Percentiles rank a stretch among this genome's conserved stretches.
Evolutionary conservation across 768 basidiomycete genomes (phyloP).

Genomic region (Lentinula aciculospora): DNA sequence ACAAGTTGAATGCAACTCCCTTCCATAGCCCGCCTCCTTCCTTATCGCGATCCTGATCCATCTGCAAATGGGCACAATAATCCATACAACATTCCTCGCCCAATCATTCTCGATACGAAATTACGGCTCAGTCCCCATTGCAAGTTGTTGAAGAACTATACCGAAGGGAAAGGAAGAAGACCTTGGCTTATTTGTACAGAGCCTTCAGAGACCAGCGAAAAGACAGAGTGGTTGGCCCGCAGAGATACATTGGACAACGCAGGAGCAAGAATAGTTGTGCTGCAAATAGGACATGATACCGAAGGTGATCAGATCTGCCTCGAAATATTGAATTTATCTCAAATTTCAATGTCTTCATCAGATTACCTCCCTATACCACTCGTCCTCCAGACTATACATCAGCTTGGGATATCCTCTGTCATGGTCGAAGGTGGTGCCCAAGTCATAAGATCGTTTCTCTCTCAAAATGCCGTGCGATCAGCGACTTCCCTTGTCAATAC

Average conservation of each 20-base stretch:
- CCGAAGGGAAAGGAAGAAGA: conserved; percentile 49
- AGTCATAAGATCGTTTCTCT: conserved; percentile 73
- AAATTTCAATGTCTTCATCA: conserved; percentile 12
- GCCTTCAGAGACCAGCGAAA: conserved; percentile 10
- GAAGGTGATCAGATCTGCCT: not conserved
- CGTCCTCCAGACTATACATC: conserved; percentile 48
- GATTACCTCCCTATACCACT: conserved; percentile 37
- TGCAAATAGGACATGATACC: conserved; percentile 27
- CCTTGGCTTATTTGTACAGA: conserved; percentile 67
- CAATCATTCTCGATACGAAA: conserved; percentile 76
- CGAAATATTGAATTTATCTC: not conserved
- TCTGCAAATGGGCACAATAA: conserved; percentile 18
- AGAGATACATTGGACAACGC: conserved; percentile 45
- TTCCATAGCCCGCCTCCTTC: conserved; percentile 50
- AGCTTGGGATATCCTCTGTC: conserved; percentile 58
- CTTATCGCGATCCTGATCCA: conserved; percentile 24
- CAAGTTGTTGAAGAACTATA: conserved; percentile 66
- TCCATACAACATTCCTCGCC: conserved; percentile 57
- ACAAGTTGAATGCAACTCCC: not conserved
- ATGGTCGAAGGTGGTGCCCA: conserved; percentile 97
- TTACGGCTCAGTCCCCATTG: conserved; percentile 62
- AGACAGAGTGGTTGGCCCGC: conserved; percentile 25
- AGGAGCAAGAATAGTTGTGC: conserved; percentile 58
- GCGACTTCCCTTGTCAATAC: conserved; percentile 48
- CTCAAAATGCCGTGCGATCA: conserved; percentile 11